Conservation (phyloP, 257 asterid species). For the Coffea canephora region DNA sequence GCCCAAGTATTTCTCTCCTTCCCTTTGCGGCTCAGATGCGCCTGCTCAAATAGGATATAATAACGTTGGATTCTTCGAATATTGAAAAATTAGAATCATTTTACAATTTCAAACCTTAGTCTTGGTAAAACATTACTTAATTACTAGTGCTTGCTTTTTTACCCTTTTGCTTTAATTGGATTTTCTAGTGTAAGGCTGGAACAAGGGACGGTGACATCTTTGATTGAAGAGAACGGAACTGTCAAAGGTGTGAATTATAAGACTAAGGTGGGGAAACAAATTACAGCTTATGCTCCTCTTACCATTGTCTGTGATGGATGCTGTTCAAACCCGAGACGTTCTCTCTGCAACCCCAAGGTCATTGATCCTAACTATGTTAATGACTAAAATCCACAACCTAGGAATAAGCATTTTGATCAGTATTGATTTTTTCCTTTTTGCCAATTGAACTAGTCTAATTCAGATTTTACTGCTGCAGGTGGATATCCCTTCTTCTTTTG, state of each 20-base stretch:
- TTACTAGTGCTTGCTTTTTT: not conserved
- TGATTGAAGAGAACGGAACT: slow-evolving; percentile 30
- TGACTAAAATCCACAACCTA: not conserved
- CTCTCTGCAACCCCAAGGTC: slow-evolving; percentile 23
- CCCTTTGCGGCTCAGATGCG: not conserved
- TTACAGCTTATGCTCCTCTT: slow-evolving; percentile 21
- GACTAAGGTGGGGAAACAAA: slow-evolving; percentile 22
- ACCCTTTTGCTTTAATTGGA: not conserved
- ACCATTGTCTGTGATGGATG: slow-evolving; percentile 32
- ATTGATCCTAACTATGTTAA: not conserved
- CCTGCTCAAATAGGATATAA: not conserved
- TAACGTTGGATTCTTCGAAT: not conserved
- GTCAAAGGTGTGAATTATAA: slow-evolving; percentile 28
- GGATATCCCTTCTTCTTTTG: slow-evolving; percentile 28
- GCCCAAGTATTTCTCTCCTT: slow-evolving; percentile 13
- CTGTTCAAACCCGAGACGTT: slow-evolving; percentile 28
- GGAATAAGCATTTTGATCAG: not conserved
- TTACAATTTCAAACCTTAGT: too few species aligned
- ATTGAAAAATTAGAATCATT: too few species aligned
- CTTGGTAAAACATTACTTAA: too few species aligned
- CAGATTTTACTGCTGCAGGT: slow-evolving; percentile 13
- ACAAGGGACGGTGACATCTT: slow-evolving; percentile 29
- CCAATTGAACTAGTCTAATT: not conserved
- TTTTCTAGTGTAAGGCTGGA: slow-evolving; percentile 25
- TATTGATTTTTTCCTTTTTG: not conserved